A percentile compares a stretch with the other conserved stretches of the same genome.
phyloP scores from a whole-genome alignment of 108 stramenopile genomes.

The Pseudonitzschia multiseries region DNA sequence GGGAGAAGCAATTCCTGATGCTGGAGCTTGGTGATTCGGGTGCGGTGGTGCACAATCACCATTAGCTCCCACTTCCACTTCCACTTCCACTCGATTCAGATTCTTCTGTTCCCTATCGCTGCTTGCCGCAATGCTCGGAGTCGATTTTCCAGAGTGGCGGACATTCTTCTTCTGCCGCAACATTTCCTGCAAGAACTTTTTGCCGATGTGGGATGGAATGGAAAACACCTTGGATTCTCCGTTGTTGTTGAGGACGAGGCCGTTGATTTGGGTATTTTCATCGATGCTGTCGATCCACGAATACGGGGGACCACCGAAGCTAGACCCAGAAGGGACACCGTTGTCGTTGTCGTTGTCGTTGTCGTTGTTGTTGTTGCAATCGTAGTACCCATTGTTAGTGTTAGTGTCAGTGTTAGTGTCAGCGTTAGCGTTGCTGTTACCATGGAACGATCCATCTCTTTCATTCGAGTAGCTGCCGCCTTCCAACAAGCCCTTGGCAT shows the following conservation, averaged over 20 bases:
- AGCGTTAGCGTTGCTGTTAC: not conserved
- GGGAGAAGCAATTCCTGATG: too few relatives aligned
- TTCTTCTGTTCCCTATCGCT: not conserved
- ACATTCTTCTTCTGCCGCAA: not conserved
- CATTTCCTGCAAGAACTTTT: not conserved
- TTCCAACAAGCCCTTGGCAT: not conserved
- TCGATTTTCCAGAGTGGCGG: not conserved
- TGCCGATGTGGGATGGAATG: not conserved
- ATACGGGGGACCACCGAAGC: not conserved
- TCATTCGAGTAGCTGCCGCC: not conserved
- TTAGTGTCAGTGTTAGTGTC: not conserved
- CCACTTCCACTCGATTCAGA: too few relatives aligned
- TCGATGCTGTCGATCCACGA: conserved; percentile 5
- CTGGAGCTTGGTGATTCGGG: too few relatives aligned
- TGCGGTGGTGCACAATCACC: not conserved
- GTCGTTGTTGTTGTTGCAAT: not conserved
- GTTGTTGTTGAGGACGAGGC: not conserved
- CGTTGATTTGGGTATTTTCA: not conserved
- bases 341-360: not conserved
- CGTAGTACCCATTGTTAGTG: not conserved
- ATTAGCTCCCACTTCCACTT: not conserved
- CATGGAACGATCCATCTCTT: not conserved
- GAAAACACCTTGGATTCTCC: conserved; percentile 2
- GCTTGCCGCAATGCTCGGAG: not conserved
- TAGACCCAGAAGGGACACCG: not conserved